Evolutionary conservation across 2,329 filamentous ascomycete genomes (phyloP).

Genomic region (Anthostomella pinea): DNA sequence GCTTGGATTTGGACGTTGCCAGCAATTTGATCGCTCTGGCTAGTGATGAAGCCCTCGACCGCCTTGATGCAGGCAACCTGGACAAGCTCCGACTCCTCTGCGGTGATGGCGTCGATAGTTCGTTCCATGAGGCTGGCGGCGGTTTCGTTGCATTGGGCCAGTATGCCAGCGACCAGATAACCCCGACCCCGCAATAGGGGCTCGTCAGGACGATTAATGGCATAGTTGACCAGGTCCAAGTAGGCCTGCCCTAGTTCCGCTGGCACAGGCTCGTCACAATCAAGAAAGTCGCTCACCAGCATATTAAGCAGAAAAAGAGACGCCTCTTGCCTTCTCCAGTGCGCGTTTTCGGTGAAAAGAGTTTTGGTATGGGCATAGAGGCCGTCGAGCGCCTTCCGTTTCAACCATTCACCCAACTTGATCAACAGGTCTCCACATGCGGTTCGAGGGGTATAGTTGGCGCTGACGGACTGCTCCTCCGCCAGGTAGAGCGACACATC

Average conservation of each 20-base stretch:
- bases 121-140: constrained; percentile 66
- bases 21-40: constrained; percentile 43
- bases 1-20: constrained; percentile 52
- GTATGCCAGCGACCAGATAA: constrained; percentile 77
- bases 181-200: constrained; percentile 82
- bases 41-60: constrained; percentile 64
- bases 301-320: constrained; percentile 83
- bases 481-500: constrained; percentile 94
- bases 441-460: constrained; percentile 92
- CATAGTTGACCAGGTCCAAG: constrained; percentile 75
- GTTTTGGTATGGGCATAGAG: constrained; percentile 73
- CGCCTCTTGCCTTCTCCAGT: constrained; percentile 70
- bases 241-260: constrained; percentile 69
- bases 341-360: constrained; percentile 60
- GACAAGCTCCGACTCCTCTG: constrained; percentile 80
- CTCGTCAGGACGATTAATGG: constrained; percentile 66
- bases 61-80: constrained; percentile 89
- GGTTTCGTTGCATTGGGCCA: constrained; percentile 67
- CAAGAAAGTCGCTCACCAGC: constrained; percentile 77
- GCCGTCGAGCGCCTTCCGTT: constrained; percentile 71
- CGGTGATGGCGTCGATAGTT: constrained; percentile 71
- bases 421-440: constrained; percentile 90
- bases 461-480: constrained; percentile 90
- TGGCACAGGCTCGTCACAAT: constrained; percentile 70
- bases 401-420: constrained; percentile 89